A percentile compares a stretch with the other conserved stretches of the same genome.
These are phyloP conservation scores for Suhomyces taliae DNA, from an alignment of 1,139 yeast genomes.

Conservation along the genomic window DNA sequence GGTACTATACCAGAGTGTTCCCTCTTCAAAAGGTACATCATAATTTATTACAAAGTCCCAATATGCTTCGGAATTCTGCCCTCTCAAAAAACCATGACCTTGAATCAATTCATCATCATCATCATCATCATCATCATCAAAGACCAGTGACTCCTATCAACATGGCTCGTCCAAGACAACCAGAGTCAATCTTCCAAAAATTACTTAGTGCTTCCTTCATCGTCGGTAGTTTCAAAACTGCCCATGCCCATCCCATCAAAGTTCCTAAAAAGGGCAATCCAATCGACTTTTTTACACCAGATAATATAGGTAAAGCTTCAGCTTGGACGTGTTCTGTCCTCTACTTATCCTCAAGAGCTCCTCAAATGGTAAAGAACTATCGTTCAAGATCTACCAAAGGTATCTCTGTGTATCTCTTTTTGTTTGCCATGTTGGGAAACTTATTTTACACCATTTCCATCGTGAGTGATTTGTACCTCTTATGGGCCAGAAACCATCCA, in stretches of 20 bases:
- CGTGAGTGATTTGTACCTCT: constrained; percentile 26
- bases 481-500: constrained; percentile 7
- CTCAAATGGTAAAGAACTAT: constrained; percentile 61
- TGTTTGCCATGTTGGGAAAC: constrained; percentile 41
- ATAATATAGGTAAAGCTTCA: constrained; percentile 47
- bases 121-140: neutral
- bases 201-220: constrained; percentile 7
- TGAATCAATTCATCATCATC: neutral
- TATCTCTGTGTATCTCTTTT: constrained; percentile 34
- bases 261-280: neutral
- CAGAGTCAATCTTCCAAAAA: constrained; percentile 6
- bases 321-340: constrained; percentile 89
- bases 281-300: neutral
- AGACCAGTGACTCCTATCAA: constrained; percentile 13
- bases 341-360: constrained; percentile 83
- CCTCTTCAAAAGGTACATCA: constrained; percentile 19
- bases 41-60: constrained; percentile 19
- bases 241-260: neutral
- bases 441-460: constrained; percentile 37
- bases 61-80: constrained; percentile 12
- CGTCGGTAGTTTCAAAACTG: constrained; percentile 7
- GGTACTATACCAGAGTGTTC: constrained; percentile 27
- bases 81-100: neutral
- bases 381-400: constrained; percentile 35
- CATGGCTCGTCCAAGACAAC: constrained; percentile 1